Conservation (phyloP, 2,329 filamentous ascomycete genomes). For the Madurella mycetomatis region DNA sequence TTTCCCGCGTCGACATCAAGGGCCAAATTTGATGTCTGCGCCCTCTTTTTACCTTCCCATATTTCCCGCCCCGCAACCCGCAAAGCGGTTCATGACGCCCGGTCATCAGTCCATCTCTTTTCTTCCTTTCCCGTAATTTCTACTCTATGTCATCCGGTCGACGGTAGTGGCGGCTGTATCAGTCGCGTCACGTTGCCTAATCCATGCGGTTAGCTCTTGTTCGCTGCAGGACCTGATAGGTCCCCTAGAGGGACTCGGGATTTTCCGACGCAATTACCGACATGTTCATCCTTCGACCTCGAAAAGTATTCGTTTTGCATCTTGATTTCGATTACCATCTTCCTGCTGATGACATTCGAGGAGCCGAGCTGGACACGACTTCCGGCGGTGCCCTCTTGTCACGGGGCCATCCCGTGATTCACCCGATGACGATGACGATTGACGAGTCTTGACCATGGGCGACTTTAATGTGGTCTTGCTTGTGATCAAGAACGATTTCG, state of each 20-base stretch:
- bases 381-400: neutral
- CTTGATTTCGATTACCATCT: slow-evolving; percentile 9
- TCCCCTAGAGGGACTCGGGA: neutral
- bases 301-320: slow-evolving; percentile 4
- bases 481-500: neutral
- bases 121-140: slow-evolving; percentile 3
- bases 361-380: neutral
- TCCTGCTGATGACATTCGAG: neutral
- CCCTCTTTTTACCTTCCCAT: slow-evolving; percentile 7
- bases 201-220: neutral
- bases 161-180: neutral
- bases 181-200: neutral
- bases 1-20: slow-evolving; percentile 91
- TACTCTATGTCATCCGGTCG: neutral
- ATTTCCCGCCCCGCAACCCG: slow-evolving; percentile 2
- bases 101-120: neutral
- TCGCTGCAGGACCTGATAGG: neutral
- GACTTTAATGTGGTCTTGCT: neutral
- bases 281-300: neutral
- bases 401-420: neutral
- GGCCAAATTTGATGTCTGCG: slow-evolving; percentile 70
- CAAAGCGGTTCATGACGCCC: slow-evolving; percentile 1
- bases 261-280: neutral
- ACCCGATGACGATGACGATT: neutral
- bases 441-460: neutral